phyloP scores from a whole-genome alignment of 768 basidiomycete species.

The Hysterangium stoloniferum region DNA sequence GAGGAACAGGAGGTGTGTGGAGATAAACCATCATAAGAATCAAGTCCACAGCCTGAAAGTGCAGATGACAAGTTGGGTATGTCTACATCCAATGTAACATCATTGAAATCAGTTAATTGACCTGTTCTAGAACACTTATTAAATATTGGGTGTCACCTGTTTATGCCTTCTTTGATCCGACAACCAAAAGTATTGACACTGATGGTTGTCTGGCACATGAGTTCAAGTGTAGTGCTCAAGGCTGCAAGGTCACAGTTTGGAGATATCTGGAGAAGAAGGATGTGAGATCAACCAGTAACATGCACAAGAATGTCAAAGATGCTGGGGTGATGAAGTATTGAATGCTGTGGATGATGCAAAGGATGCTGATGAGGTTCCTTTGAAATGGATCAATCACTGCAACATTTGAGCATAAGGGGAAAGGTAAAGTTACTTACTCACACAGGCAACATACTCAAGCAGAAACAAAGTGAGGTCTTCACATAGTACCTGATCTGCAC shows the following conservation, averaged over 20 bases:
- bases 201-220: conserved; percentile 19
- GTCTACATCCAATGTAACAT: background rate
- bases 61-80: background rate
- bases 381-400: conserved; percentile 19
- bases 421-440: conserved; percentile 27
- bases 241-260: conserved; percentile 5
- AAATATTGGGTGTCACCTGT: conserved; percentile 28
- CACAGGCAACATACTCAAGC: conserved; percentile 18
- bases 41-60: background rate
- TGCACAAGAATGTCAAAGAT: conserved; percentile 22
- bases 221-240: conserved; percentile 23
- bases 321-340: conserved; percentile 27
- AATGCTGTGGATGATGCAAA: conserved; percentile 11
- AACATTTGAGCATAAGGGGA: conserved; percentile 21
- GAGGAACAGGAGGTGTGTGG: background rate
- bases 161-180: conserved; percentile 29
- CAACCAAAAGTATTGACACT: conserved; percentile 16
- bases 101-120: background rate
- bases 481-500: background rate
- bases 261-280: conserved; percentile 23
- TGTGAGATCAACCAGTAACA: conserved; percentile 24
- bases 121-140: conserved; percentile 14
- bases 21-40: background rate
- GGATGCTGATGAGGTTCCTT: background rate
- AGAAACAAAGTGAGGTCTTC: conserved; percentile 19